A percentile compares a stretch with the other conserved stretches of the same genome.
phyloP scores from a whole-genome alignment of 345 rosid genomes.

The Gossypium anomalum region DNA sequence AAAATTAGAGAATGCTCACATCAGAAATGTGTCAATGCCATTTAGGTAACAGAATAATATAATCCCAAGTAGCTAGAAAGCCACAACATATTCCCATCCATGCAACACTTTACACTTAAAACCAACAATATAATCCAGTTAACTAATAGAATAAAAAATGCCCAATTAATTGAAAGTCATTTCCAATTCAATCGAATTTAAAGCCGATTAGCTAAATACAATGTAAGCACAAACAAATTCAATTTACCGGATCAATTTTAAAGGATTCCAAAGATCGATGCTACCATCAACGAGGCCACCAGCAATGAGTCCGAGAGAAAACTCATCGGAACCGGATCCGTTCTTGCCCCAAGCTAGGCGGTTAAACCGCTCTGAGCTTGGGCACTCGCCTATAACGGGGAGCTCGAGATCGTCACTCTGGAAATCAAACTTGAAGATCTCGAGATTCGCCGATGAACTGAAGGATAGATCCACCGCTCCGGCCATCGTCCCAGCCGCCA shows the following conservation, averaged over 20 bases:
- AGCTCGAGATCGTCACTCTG: slow-evolving; percentile 88
- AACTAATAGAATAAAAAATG: background rate
- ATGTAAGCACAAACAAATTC: background rate
- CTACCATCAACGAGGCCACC: slow-evolving; percentile 95
- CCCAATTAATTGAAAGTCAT: background rate
- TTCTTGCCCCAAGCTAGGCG: slow-evolving; percentile 89
- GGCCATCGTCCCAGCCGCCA: slow-evolving; percentile 99
- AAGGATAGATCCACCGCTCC: slow-evolving; percentile 97
- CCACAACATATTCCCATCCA: background rate
- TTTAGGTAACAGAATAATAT: background rate
- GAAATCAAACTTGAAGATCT: slow-evolving; percentile 95
- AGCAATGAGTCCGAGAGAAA: slow-evolving; percentile 79
- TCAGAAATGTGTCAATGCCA: background rate
- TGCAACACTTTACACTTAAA: background rate
- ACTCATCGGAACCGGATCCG: slow-evolving; percentile 85
- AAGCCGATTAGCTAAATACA: background rate
- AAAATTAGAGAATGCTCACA: background rate
- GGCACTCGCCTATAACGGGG: slow-evolving; percentile 66
- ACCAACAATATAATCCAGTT: background rate
- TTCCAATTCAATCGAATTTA: slow-evolving; percentile 12
- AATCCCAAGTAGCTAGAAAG: background rate
- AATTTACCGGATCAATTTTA: slow-evolving; percentile 64
- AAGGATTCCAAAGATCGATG: slow-evolving; percentile 89
- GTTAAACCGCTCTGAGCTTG: slow-evolving; percentile 92
- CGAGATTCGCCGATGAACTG: slow-evolving; percentile 87